Percentiles rank a stretch among this genome's conserved stretches.
Evolutionary conservation across 2,329 filamentous ascomycete species (phyloP).

Genomic region (Myriosclerotinia curreyana): DNA sequence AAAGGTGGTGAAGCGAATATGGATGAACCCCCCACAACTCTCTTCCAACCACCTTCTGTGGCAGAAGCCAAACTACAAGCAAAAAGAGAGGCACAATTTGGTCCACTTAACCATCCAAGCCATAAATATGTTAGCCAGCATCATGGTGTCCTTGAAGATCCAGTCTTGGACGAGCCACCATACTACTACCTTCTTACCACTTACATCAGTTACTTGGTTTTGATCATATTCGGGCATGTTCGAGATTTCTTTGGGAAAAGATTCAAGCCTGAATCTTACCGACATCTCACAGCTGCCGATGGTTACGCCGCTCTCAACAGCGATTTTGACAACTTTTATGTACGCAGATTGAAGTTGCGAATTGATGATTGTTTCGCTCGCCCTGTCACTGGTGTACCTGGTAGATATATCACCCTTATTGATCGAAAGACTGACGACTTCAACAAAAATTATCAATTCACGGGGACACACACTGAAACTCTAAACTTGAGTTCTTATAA

Average conservation of each 20-base stretch:
- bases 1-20: conserved; percentile 71
- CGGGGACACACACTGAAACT: conserved; percentile 88
- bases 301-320: conserved; percentile 95
- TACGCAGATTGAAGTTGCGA: conserved; percentile 83
- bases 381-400: conserved; percentile 88
- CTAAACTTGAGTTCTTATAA: conserved; percentile 99
- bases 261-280: conserved; percentile 81
- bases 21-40: conserved; percentile 70
- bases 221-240: conserved; percentile 93
- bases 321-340: conserved; percentile 99
- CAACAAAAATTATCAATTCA: conserved; percentile 85
- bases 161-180: conserved; percentile 89
- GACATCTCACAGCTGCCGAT: conserved; percentile 75
- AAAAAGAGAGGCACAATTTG: conserved; percentile 85
- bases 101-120: conserved; percentile 72
- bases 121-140: conserved; percentile 91
- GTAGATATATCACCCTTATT: conserved; percentile 87
- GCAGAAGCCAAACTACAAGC: conserved; percentile 74
- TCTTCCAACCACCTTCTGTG: conserved; percentile 85
- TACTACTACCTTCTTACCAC: conserved; percentile 97
- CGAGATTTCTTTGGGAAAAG: conserved; percentile 97
- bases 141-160: conserved; percentile 72
- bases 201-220: conserved; percentile 94
- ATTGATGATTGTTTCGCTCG: conserved; percentile 97
- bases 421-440: conserved; percentile 89